phyloP scores from a whole-genome alignment of 148 eudicot genomes.

The Limonium bicolor region DNA sequence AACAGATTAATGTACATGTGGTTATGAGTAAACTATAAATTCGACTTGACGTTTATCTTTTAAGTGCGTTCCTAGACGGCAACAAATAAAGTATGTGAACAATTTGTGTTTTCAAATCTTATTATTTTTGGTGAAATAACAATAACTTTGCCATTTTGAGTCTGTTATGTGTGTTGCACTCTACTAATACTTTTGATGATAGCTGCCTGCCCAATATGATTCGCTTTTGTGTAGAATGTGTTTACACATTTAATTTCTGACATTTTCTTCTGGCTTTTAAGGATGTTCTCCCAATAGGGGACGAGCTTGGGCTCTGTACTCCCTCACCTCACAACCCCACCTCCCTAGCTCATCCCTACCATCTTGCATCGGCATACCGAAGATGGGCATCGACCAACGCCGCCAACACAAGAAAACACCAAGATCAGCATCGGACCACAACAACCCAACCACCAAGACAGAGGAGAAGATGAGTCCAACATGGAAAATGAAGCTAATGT shows the following conservation, averaged over 20 bases:
- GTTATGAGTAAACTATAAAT: no score
- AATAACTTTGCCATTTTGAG: neutral
- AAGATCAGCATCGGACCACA: slow-evolving; percentile 83
- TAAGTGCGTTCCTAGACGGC: no score
- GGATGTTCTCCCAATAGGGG: slow-evolving; percentile 25
- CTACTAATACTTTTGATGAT: neutral
- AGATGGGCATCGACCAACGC: slow-evolving; percentile 50
- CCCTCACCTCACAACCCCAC: slow-evolving; percentile 11
- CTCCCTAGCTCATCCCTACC: slow-evolving; percentile 14
- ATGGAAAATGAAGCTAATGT: slow-evolving; percentile 26
- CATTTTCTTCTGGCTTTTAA: slow-evolving; percentile 13
- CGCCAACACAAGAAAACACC: slow-evolving; percentile 30
- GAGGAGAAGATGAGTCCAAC: slow-evolving; percentile 12
- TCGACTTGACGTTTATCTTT: no score
- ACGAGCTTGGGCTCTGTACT: slow-evolving; percentile 16
- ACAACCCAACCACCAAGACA: no score
- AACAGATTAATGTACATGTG: no score
- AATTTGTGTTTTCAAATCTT: neutral
- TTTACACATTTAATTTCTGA: neutral
- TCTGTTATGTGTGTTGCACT: neutral
- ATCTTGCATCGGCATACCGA: slow-evolving; percentile 21
- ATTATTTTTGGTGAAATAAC: neutral
- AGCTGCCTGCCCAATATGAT: no score
- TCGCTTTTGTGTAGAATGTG: neutral
- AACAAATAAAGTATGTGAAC: no score